Evolutionary conservation across 306 rosid genomes (phyloP).

Genomic region (Geum urbanum): DNA sequence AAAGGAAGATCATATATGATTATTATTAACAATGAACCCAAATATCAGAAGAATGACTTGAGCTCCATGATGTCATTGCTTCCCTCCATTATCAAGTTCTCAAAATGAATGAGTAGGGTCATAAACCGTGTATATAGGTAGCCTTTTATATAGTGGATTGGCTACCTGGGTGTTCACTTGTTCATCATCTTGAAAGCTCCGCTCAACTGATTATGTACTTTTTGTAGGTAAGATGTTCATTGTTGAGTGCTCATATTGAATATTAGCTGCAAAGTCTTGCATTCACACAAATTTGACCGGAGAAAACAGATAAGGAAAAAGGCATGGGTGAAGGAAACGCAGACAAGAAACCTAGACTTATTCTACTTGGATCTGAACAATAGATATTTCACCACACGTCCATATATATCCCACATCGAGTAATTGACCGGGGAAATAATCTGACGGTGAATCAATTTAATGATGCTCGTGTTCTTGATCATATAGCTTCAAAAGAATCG

Average conservation of each 20-base stretch:
- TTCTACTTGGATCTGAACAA: no score
- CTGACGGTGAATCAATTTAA: not conserved
- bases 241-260: not conserved
- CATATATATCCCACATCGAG: not conserved
- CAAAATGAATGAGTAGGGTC: not conserved
- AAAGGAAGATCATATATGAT: not conserved
- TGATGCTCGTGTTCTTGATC: not conserved
- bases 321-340: constrained; percentile 10
- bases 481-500: not conserved
- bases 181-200: not conserved
- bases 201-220: not conserved
- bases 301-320: not conserved
- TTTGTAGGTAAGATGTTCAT: not conserved
- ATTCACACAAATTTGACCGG: not conserved
- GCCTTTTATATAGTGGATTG: not conserved
- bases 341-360: not conserved
- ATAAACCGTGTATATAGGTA: not conserved
- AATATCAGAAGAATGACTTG: not conserved
- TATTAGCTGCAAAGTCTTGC: not conserved
- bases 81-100: not conserved
- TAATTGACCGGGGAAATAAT: not conserved
- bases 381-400: not conserved
- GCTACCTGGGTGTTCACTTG: not conserved
- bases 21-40: not conserved
- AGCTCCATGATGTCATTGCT: constrained; percentile 2